phyloP scores from a whole-genome alignment of 768 basidiomycete genomes.

The Podaxis sp. region DNA sequence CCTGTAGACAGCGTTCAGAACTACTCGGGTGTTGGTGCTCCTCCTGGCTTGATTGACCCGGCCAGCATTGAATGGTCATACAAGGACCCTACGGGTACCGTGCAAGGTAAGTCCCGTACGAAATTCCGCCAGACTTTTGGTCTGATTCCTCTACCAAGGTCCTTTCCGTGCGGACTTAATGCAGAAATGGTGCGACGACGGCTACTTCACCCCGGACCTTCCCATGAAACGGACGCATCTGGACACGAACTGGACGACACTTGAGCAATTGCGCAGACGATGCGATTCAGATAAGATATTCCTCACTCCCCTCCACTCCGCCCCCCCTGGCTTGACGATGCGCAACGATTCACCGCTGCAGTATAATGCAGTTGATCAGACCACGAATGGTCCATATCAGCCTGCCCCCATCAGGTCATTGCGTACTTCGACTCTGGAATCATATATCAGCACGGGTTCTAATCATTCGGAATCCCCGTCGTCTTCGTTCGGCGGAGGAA shows the following conservation, averaged over 20 bases:
- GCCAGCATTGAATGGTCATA: slow-evolving; percentile 84
- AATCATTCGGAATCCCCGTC: slow-evolving; percentile 68
- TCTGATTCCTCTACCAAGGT: slow-evolving; percentile 44
- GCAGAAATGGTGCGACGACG: slow-evolving; percentile 94
- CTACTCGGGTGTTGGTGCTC: slow-evolving; percentile 28
- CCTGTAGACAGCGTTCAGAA: slow-evolving; percentile 8
- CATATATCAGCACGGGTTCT: slow-evolving; percentile 53
- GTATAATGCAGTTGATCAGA: slow-evolving; percentile 30
- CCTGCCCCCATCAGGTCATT: slow-evolving; percentile 63
- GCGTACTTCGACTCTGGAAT: slow-evolving; percentile 65
- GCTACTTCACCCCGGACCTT: slow-evolving; percentile 82
- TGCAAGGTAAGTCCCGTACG: slow-evolving; percentile 64
- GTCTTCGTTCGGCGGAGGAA: slow-evolving; percentile 65
- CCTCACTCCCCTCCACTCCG: slow-evolving; percentile 45
- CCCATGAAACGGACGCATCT: slow-evolving; percentile 80
- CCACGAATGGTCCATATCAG: slow-evolving; percentile 58
- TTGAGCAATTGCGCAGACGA: slow-evolving; percentile 56
- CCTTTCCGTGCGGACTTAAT: slow-evolving; percentile 87
- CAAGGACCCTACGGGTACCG: slow-evolving; percentile 86
- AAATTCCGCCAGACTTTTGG: slow-evolving; percentile 12
- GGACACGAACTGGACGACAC: slow-evolving; percentile 67
- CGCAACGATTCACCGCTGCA: slow-evolving; percentile 52
- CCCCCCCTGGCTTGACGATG: slow-evolving; percentile 56
- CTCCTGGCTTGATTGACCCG: slow-evolving; percentile 52
- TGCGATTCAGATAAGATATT: slow-evolving; percentile 61